Evolutionary conservation across 202 grass and related monocot species (phyloP), one percentile per base, ranked within the genome.

Genomic region (Saccharum hybrid): DNA sequence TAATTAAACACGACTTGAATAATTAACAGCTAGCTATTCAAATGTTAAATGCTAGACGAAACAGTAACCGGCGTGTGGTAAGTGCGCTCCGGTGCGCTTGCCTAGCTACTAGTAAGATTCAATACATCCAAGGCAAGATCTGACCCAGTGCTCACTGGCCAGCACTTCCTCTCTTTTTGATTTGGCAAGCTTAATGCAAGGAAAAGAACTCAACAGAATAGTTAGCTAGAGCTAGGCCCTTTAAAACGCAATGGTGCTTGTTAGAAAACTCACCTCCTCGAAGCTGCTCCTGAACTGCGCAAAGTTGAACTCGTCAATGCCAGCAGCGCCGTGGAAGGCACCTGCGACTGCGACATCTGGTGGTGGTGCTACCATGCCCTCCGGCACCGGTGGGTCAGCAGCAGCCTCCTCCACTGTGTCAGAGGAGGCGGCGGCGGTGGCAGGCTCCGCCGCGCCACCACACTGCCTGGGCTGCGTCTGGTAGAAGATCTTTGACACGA

Each of bases 271-370:
- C n/a, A 98, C 96, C 96, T 98, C 92, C 63, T 92, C 81, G 64
- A 98, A 91, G 77, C 74, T 95, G 84, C 81, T 91, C 71, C 89
- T 88, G 83, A 95, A 95, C 19, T 92, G 87, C 5, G 83, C 65
- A 66, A 95, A 93, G 88, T 82, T 95, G 68, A 98, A 98, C 43
- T 90, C 79, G 8, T 83, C 84, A 10, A 86, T 75, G 52, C 71
- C 82, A 11, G 46, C 4, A 41, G 16, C 41, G 31, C 78, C 71
- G 2, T 84, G 76, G 85, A 78, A 82, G 7, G 39, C 82, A 6
- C 23, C 59, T 1, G 30, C 43, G 33, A 34, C 33, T 31, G 30
- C 30, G 2, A 67, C 74, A 3, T 77, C 43, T 0, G 78, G 76
- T 3, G 75, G 6, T 1, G 38, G 8, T 2, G 30, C 36, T 40